Percentiles rank a stretch among this genome's conserved stretches.
Evolutionary conservation across 495 filamentous ascomycete genomes (phyloP).

Genomic region (Aspergillus indologenus): DNA sequence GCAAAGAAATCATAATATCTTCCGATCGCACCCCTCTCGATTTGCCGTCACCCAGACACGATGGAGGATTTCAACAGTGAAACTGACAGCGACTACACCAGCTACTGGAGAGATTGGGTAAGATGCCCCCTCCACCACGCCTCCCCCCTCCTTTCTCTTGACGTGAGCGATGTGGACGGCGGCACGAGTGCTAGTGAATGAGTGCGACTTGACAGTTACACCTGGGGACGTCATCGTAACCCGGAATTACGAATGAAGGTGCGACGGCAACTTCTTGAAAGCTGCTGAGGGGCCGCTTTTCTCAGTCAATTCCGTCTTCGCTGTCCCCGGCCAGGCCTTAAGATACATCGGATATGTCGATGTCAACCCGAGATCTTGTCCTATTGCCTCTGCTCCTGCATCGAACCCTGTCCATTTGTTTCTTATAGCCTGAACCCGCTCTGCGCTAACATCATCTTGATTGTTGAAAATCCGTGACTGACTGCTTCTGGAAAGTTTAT

Average conservation of each 20-base stretch:
- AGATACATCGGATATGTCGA: no score
- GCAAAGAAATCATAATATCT: constrained; percentile 22
- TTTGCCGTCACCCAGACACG: constrained; percentile 19
- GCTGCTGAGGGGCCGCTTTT: no score
- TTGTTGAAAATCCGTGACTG: constrained; percentile 16
- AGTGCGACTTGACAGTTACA: background rate
- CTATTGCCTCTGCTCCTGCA: background rate
- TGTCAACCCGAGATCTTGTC: no score
- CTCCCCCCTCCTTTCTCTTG: background rate
- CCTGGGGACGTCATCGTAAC: background rate
- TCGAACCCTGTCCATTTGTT: background rate
- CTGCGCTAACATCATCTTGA: background rate
- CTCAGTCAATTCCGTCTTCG: no score
- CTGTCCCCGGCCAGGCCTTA: no score
- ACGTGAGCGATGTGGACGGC: background rate
- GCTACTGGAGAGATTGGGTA: constrained; percentile 99
- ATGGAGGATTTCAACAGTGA: constrained; percentile 98
- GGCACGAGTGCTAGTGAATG: background rate
- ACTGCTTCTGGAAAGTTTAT: constrained; percentile 70
- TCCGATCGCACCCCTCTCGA: constrained; percentile 6
- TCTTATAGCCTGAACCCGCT: background rate
- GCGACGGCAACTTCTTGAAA: no score
- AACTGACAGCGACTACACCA: constrained; percentile 97
- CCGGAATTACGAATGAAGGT: no score
- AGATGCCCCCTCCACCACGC: constrained; percentile 36